Conservation (phyloP, 257 asterid species). For the Cinchona pubescens region DNA sequence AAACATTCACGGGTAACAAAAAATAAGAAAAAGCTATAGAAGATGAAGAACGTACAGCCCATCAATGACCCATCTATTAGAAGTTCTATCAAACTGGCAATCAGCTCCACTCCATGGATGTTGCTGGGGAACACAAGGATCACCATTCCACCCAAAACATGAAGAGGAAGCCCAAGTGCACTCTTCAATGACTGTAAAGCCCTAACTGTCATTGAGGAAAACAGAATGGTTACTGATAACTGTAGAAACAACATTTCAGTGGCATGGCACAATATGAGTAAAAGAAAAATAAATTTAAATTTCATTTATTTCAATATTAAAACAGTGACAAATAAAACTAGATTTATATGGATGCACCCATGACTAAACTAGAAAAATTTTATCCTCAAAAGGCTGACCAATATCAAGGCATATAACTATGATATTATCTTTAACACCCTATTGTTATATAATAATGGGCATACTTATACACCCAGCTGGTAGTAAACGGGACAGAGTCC, state of each 20-base stretch:
- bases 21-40: constrained; percentile 10
- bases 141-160: constrained; percentile 99
- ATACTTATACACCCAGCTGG: not conserved
- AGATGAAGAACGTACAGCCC: constrained; percentile 76
- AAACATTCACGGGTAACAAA: not conserved
- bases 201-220: constrained; percentile 42
- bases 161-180: constrained; percentile 91
- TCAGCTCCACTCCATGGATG: constrained; percentile 99
- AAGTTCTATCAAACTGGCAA: constrained; percentile 63
- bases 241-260: no score
- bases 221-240: not conserved
- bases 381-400: not conserved
- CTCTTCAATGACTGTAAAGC: constrained; percentile 73
- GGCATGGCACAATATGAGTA: not conserved
- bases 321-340: not conserved
- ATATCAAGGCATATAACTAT: not conserved
- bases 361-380: not conserved
- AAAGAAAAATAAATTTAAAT: not conserved
- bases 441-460: not conserved
- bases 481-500: not conserved
- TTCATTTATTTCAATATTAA: no score
- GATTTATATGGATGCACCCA: not conserved
- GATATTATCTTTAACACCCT: not conserved
- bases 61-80: constrained; percentile 80
- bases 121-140: constrained; percentile 95